Base-by-base conservation (phyloP, 2,329 filamentous ascomycete genomes). In the Fusarium nanum region DNA sequence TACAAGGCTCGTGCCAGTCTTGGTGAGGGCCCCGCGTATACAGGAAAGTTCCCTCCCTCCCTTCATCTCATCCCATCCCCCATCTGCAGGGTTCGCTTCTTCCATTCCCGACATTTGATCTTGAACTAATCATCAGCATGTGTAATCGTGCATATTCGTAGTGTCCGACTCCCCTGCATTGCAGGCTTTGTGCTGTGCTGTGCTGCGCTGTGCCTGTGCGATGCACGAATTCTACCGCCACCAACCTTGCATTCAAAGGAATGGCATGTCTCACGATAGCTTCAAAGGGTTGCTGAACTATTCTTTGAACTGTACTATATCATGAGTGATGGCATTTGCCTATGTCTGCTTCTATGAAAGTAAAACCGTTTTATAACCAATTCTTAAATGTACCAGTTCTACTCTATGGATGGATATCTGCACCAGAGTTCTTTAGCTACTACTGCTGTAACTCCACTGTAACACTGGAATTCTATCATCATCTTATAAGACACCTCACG, bases 231-330 rank as follows among this genome's bases (percentile, higher is more conserved):
- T 45, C 54, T 50, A 32, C 54, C 55, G 63, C 67, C 67, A 70
- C 62, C 25, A 46, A 47, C 45, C 34, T 55, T 53, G 47, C 40
- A 42, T 57, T 14, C 64, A 68, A 68, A 57, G 68, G 64, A 61
- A 70, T 71, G 68, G 30, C 34, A 44, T 68, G 68, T 71, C 64
- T 70, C 32, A 54, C 46, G 55, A 64, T 55, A 59, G 54, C 63
- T 68, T 56, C 58, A 48, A 66, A 64, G 40, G 47, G 10, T 44
- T 53, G 27, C 18, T 28, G 55, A 60, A 42, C 42, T 27, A 13
- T 53, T 28, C 25, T 18, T 32, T 22, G 9, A 20, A 30, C 16
- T 25, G 41, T 58, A 58, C 22, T 41, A 22, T 13, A 28, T 27
- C 25, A 27, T 9, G 25, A 27, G 25, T 27, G 27, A 28, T 28